phyloP scores from a whole-genome alignment of 1,284 basidiomycete genomes.

The Vanrija pseudolonga region DNA sequence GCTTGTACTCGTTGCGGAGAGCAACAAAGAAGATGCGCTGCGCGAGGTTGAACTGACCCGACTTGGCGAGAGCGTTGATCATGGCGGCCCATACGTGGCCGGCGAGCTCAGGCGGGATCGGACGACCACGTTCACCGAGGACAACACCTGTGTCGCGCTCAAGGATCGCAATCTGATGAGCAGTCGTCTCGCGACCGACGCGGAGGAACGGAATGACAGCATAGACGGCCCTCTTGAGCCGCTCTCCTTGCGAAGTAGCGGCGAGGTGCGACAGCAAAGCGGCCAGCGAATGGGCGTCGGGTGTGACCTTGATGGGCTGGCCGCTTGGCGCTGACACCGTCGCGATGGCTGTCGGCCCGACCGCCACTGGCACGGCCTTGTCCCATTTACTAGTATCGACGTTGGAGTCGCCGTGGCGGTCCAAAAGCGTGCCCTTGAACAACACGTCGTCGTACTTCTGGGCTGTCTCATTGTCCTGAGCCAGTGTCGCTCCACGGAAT shows the following conservation, averaged over 20 bases:
- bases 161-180: not conserved
- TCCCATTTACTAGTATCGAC: too few relatives aligned
- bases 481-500: slow-evolving; percentile 18
- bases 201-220: slow-evolving; percentile 31
- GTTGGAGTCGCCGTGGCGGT: not conserved
- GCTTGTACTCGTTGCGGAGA: slow-evolving; percentile 2
- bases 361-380: not conserved
- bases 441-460: slow-evolving; percentile 3
- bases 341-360: too few relatives aligned
- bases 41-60: slow-evolving; percentile 28
- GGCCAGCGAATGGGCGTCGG: slow-evolving; percentile 23
- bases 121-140: slow-evolving; percentile 8
- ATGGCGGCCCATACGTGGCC: slow-evolving; percentile 24
- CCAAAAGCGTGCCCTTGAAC: not conserved
- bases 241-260: slow-evolving; percentile 27
- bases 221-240: slow-evolving; percentile 25
- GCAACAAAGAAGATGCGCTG: slow-evolving; percentile 34
- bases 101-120: slow-evolving; percentile 11
- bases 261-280: slow-evolving; percentile 27
- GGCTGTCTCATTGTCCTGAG: slow-evolving; percentile 1
- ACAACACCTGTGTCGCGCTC: not conserved
- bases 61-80: slow-evolving; percentile 24
- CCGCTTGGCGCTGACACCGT: not conserved
- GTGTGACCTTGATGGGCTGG: slow-evolving; percentile 1
- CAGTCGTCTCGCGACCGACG: slow-evolving; percentile 3